Evolutionary conservation across 1,284 basidiomycete species (phyloP), one percentile per base, ranked within the genome.

Genomic region (Sporisorium iseilematis-ciliati): DNA sequence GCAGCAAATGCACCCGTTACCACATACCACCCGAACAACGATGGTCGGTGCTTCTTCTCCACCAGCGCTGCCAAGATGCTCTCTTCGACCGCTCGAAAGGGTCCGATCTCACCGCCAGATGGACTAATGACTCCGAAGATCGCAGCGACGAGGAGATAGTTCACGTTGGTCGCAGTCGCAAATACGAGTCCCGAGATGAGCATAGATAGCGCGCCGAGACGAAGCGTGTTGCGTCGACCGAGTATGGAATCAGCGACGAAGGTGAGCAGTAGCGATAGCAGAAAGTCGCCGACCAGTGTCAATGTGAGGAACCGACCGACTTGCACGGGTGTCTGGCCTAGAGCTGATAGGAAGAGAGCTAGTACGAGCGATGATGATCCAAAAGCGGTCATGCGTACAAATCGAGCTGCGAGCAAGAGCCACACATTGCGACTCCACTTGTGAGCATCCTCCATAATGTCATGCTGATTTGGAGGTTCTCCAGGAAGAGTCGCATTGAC

Each of bases 301-400:
- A 67, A 18, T 4, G 65, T 67, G 0, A 67, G 49, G 33, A 67
- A 62, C 0, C 58, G 65, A 12, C 65, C 65, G 10, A 67, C 65
- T 43, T 67, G 54, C 7, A 67, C 49, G 20, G 65, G 65, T 7
- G 58, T 57, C 14, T 42, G 54, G 1, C 50, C 59, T 7, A 67
- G 50, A 5, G 42, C 43, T 2, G 58, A 61, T 6, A 67, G 50
- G 58, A 61, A 67, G 7, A 67, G 59, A 4, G 65, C 65, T 1
- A 67, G 58, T 1, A 67, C 45, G 21, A 67, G 65, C 31, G 65
- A 67, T 2, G 65, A 67, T 14, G 65, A 67, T 21, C 65, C 65
- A 35, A 67, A 67, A 3, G 65, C 65, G 2, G 59, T 54, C 58
- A 67, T 67, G 21, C 65, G 65, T 4, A 67, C 65, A 7, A 62